These are phyloP conservation scores for Xylariaceae sp. DNA, from an alignment of 2,329 filamentous ascomycete genomes.

Conservation along the genomic window DNA sequence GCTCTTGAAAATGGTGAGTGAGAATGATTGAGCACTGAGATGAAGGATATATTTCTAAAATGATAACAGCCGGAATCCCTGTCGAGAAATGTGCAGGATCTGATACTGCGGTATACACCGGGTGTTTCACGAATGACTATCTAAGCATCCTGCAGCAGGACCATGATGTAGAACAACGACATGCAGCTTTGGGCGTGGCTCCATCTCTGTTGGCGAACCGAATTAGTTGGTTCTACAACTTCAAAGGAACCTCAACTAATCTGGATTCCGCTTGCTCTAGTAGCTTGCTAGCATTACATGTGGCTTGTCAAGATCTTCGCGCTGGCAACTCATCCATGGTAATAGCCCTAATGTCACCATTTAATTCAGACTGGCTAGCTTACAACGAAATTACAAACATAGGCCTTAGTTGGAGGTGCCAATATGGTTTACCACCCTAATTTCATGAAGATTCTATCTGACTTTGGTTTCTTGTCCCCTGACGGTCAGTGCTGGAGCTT, in stretches of 20 bases:
- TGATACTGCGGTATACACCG: conserved; percentile 9
- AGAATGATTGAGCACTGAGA: too few relatives aligned
- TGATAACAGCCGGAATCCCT: conserved; percentile 6
- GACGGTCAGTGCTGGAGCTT: conserved; percentile 11
- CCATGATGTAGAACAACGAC: conserved; percentile 2
- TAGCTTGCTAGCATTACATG: conserved; percentile 9
- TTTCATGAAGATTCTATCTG: conserved; percentile 10
- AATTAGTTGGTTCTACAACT: conserved; percentile 13
- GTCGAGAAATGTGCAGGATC: conserved; percentile 3
- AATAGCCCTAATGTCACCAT: too few relatives aligned
- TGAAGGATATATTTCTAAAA: neutral
- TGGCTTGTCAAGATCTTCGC: conserved; percentile 10
- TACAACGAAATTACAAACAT: too few relatives aligned
- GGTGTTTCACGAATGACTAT: conserved; percentile 14
- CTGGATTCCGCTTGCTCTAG: conserved; percentile 13
- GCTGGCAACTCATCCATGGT: conserved; percentile 1
- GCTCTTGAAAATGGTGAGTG: conserved; percentile 14
- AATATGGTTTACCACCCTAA: conserved; percentile 10
- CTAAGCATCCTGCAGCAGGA: conserved; percentile 5
- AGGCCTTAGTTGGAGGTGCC: conserved; percentile 7
- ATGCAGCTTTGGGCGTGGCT: conserved; percentile 5
- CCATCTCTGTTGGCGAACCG: conserved; percentile 9
- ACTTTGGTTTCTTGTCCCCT: conserved; percentile 35
- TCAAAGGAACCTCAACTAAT: conserved; percentile 9
- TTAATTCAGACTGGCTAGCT: too few relatives aligned